Evolutionary conservation across 306 rosid genomes (phyloP).

Genomic region (Rosa rugosa): DNA sequence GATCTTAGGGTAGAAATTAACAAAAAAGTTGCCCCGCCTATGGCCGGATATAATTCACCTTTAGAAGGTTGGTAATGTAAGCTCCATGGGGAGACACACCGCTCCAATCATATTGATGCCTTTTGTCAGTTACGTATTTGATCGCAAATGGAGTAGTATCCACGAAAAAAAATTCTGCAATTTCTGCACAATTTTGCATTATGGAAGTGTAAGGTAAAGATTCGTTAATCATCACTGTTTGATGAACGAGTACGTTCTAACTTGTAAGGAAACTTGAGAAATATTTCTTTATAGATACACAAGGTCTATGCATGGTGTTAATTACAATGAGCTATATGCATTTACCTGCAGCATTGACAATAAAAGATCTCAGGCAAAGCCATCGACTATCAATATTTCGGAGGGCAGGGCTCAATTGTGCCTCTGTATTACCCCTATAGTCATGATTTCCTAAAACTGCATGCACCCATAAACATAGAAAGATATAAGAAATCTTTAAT

Average conservation of each 20-base stretch:
- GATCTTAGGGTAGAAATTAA: not conserved
- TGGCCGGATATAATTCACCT: slow-evolving; percentile 32
- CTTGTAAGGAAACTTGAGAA: not conserved
- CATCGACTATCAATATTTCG: slow-evolving; percentile 57
- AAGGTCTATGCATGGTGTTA: not conserved
- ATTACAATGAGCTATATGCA: not conserved
- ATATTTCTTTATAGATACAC: too few relatives aligned
- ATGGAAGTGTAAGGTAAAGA: not conserved
- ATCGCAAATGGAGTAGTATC: slow-evolving; percentile 71
- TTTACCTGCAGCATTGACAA: slow-evolving; percentile 56
- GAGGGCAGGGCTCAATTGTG: slow-evolving; percentile 57
- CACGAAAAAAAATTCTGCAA: slow-evolving; percentile 66
- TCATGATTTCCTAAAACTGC: slow-evolving; percentile 84
- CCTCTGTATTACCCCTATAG: slow-evolving; percentile 75
- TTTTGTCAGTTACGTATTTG: slow-evolving; percentile 31
- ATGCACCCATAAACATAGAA: not conserved
- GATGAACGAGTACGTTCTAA: not conserved
- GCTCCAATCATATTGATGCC: slow-evolving; percentile 50
- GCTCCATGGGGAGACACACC: slow-evolving; percentile 45
- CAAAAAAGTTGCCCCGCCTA: not conserved
- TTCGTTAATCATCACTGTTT: not conserved
- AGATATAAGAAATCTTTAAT: not conserved
- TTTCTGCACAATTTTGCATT: slow-evolving; percentile 23
- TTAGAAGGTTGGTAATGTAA: slow-evolving; percentile 49
- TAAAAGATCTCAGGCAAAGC: slow-evolving; percentile 70